Evolutionary conservation across 768 basidiomycete species (phyloP), one percentile per base, ranked within the genome.

Genomic region (Lactarius akahatsu): DNA sequence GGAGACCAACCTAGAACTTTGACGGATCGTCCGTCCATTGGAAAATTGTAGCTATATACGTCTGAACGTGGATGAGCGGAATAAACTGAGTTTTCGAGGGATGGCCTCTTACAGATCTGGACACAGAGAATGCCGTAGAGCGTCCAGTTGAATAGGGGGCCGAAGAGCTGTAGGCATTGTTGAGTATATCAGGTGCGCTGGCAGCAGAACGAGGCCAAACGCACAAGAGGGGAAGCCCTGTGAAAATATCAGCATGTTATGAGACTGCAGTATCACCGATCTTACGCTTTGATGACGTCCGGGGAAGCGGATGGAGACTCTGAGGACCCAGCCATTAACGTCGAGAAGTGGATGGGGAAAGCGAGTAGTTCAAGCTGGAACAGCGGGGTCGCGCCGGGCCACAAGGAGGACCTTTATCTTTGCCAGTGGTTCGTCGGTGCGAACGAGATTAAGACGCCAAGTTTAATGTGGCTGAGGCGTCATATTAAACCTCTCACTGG

Each of bases 51-150:
- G 23, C 47, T 50, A 13, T 50, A 50, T 13, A 50, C 47, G 3
- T 50, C 47, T 50, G 47, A 50, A 13, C 23, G n/a, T 26, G 47
- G 10, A 20, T 50, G 23, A 50, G 23, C 11, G 23, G 11, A 50
- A 23, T 23, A 50, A 56, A 11, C 28, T 34, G 20, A 52, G 50
- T 9, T 5, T 15, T 52, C 26, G 50, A 52, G 13, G 23, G 23
- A 13, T 5, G 26, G 5, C 11, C 23, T 2, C 50, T 13, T 26
- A 60, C 59, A 60, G 8, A 32, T 47, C n/a, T 60, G 59, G 32
- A 60, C 59, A 9, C 40, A 45, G 6, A 60, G 59, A 45, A 60
- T 20, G 10, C 59, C 43, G 18, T 60, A 60, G 26, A 60, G 59
- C 0, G 41, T 15, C 59, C 43, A 60, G 30, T 43, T 59, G 23